Percentiles rank a stretch among this genome's conserved stretches.
Conservation (phyloP, 2,329 filamentous ascomycete species). For the Ophiostoma novo-ulmi region DNA sequence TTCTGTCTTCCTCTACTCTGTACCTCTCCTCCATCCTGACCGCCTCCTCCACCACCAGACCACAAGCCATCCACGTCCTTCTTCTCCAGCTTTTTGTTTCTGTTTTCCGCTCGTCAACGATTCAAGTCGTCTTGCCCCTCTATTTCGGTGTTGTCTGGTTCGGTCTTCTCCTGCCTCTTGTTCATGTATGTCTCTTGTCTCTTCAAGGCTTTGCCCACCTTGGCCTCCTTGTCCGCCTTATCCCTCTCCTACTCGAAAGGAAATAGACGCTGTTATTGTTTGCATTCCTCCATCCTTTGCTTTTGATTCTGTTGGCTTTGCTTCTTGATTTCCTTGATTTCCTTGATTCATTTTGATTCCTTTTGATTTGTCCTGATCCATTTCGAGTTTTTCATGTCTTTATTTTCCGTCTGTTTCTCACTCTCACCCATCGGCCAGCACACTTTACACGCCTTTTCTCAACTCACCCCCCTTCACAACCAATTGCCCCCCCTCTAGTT, state of each 20-base stretch:
- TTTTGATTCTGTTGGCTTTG: background rate
- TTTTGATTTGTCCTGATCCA: background rate
- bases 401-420: background rate
- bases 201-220: background rate
- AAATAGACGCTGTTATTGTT: background rate
- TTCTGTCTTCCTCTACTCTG: background rate
- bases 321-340: background rate
- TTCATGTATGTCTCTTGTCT: conserved; percentile 1
- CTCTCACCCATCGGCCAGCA: background rate
- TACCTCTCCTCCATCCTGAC: conserved; percentile 15
- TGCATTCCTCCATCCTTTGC: background rate
- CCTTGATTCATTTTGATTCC: background rate
- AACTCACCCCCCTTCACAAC: conserved; percentile 1
- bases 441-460: background rate
- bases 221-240: background rate
- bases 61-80: conserved; percentile 1
- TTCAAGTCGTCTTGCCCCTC: background rate
- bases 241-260: background rate
- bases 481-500: conserved; percentile 2
- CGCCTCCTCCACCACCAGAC: conserved; percentile 16
- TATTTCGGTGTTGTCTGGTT: background rate
- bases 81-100: background rate
- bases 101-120: background rate
- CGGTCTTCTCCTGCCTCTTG: background rate
- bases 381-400: background rate